These are phyloP conservation scores for Avena eriantha DNA, from an alignment of 176 grass and related monocot species.

Conservation along the genomic window DNA sequence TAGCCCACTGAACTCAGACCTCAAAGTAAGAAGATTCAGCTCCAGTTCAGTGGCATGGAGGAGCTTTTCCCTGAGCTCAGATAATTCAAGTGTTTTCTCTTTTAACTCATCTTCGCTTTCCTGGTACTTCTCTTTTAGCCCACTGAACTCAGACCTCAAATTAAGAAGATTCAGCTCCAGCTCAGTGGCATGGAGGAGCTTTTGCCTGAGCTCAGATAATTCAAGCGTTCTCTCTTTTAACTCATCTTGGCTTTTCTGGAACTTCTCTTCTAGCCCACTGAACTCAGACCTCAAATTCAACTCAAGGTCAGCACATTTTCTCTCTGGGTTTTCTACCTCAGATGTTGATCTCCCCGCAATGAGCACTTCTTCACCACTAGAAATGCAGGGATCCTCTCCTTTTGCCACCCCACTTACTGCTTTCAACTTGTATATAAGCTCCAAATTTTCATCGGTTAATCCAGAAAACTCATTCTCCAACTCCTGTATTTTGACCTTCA, in stretches of 20 bases:
- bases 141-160: constrained; percentile 64
- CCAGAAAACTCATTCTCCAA: constrained; percentile 82
- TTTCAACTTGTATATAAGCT: constrained; percentile 82
- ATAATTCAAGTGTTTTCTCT: constrained; percentile 62
- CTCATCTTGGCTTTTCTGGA: constrained; percentile 58
- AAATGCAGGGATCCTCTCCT: constrained; percentile 47
- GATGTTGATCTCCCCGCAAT: constrained; percentile 36
- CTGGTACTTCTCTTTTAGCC: constrained; percentile 56
- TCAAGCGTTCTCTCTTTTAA: constrained; percentile 61
- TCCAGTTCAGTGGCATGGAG: constrained; percentile 15
- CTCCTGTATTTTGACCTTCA: constrained; percentile 82
- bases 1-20: constrained; percentile 56
- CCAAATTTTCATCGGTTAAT: constrained; percentile 90
- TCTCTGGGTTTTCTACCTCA: constrained; percentile 60
- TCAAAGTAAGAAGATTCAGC: constrained; percentile 58
- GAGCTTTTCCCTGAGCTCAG: constrained; percentile 54
- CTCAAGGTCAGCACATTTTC: constrained; percentile 80
- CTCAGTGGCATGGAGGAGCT: constrained; percentile 35
- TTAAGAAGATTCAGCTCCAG: constrained; percentile 64
- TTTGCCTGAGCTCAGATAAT: constrained; percentile 59
- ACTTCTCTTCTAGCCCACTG: constrained; percentile 57
- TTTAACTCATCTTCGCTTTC: constrained; percentile 62
- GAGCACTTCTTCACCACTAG: constrained; percentile 47
- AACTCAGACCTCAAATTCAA: constrained; percentile 58
- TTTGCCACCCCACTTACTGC: constrained; percentile 50